Conservation (phyloP, 352 stramenopile species). For the Discostella stelligera region DNA sequence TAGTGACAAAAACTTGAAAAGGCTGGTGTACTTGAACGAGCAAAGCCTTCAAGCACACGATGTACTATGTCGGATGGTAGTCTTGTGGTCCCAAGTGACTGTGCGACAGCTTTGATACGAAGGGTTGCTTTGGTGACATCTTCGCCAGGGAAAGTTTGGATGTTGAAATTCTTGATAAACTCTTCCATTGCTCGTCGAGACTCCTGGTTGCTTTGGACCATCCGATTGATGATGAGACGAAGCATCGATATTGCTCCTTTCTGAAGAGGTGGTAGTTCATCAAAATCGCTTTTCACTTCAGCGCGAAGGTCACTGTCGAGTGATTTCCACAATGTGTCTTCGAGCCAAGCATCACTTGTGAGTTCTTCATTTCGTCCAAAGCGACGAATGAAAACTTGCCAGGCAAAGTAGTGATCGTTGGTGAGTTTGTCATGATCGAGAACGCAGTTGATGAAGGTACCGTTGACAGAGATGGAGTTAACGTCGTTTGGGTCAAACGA, state of each 20-base stretch:
- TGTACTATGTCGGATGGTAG: conserved; percentile 8
- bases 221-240: conserved; percentile 1
- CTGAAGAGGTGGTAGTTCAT: not conserved
- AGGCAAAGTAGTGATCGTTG: too few relatives aligned
- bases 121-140: conserved; percentile 5
- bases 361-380: too few relatives aligned
- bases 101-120: conserved; percentile 10
- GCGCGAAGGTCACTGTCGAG: too few relatives aligned
- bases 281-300: too few relatives aligned
- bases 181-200: not conserved
- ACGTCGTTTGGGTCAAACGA: too few relatives aligned
- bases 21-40: not conserved
- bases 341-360: too few relatives aligned
- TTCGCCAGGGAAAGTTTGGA: conserved; percentile 3
- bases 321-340: too few relatives aligned
- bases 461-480: too few relatives aligned
- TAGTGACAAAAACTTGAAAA: conserved; percentile 2
- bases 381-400: too few relatives aligned
- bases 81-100: conserved; percentile 1
- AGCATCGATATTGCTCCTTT: conserved; percentile 14
- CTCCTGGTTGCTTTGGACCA: conserved; percentile 13
- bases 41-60: conserved; percentile 6
- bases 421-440: too few relatives aligned
- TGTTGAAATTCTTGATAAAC: conserved; percentile 15
- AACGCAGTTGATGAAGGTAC: too few relatives aligned